These are phyloP conservation scores for Metschnikowia noctiluminum DNA, from an alignment of 805 yeast genomes.

Conservation along the genomic window DNA sequence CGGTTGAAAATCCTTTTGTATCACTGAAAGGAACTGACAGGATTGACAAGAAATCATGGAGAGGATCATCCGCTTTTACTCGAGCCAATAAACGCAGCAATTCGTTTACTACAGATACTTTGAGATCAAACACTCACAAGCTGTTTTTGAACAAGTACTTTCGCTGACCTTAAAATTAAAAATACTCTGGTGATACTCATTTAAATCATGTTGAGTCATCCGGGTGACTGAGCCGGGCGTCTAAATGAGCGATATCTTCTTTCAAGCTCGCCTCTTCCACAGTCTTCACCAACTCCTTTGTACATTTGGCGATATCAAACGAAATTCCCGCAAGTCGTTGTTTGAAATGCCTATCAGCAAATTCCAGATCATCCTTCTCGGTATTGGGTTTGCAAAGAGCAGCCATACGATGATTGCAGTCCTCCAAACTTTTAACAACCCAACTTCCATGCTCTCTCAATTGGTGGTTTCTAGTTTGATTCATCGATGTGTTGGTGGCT, in stretches of 20 bases:
- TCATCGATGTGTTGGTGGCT: conserved; percentile 84
- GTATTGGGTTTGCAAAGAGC: conserved; percentile 52
- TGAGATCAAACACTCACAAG: conserved; percentile 34
- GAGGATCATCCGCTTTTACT: conserved; percentile 25
- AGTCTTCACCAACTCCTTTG: conserved; percentile 91
- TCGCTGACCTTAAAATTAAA: conserved; percentile 12
- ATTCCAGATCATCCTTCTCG: conserved; percentile 49
- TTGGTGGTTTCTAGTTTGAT: conserved; percentile 78
- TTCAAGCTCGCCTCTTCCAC: conserved; percentile 91
- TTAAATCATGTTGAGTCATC: conserved; percentile 24
- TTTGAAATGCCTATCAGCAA: conserved; percentile 84
- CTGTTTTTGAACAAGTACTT: conserved; percentile 34
- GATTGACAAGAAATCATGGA: conserved; percentile 24
- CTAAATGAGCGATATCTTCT: conserved; percentile 79
- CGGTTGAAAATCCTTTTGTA: conserved; percentile 1
- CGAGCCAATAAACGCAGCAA: conserved; percentile 10
- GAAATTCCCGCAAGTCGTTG: conserved; percentile 95
- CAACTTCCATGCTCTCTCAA: conserved; percentile 88
- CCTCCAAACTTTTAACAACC: conserved; percentile 83
- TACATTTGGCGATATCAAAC: conserved; percentile 93
- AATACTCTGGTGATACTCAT: background rate
- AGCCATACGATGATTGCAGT: conserved; percentile 82
- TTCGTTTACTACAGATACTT: conserved; percentile 31
- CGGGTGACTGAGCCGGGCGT: conserved; percentile 51
- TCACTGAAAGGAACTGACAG: background rate